phyloP scores from a whole-genome alignment of 1,284 basidiomycete species.

The Sanghuangporus sanghuang region DNA sequence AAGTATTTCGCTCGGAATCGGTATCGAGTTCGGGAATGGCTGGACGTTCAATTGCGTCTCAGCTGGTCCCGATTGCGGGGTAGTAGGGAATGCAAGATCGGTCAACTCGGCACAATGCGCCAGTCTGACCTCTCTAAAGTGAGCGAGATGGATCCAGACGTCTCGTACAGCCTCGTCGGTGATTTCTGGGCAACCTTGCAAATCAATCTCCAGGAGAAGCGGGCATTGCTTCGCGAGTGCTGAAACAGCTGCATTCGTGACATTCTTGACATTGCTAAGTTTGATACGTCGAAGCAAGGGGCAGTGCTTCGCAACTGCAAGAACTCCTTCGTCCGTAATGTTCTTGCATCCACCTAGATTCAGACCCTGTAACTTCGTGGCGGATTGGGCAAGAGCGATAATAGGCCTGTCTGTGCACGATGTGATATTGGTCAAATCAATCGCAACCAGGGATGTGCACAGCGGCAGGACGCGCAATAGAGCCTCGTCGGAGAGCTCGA shows the following conservation, averaged over 20 bases:
- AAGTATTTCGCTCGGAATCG: constrained; percentile 36
- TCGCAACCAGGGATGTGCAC: constrained; percentile 78
- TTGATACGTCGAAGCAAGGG: constrained; percentile 85
- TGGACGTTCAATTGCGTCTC: constrained; percentile 22
- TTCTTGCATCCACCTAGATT: constrained; percentile 85
- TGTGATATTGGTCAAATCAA: constrained; percentile 80
- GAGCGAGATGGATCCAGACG: constrained; percentile 74
- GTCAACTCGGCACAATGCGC: constrained; percentile 78
- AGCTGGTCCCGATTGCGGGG: constrained; percentile 36
- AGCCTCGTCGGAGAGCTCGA: constrained; percentile 61
- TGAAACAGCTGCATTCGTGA: constrained; percentile 81
- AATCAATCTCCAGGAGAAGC: constrained; percentile 89
- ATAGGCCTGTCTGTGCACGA: constrained; percentile 71
- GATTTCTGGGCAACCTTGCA: constrained; percentile 78
- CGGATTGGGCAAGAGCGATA: constrained; percentile 63
- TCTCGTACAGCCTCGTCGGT: constrained; percentile 78
- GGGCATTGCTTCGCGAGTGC: constrained; percentile 81
- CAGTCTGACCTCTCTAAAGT: constrained; percentile 90
- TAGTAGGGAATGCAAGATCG: constrained; percentile 83
- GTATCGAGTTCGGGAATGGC: constrained; percentile 23
- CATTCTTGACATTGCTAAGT: constrained; percentile 66
- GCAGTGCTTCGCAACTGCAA: constrained; percentile 73
- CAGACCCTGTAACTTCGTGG: constrained; percentile 84
- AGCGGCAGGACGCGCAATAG: constrained; percentile 65
- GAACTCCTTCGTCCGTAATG: constrained; percentile 76